Evolutionary conservation across 129 eudicot genomes (phyloP).

Genomic region (carrot (Daucus carota)): DH1_v3.0 NC_030381.2:23464001-23464500

Average conservation of each 20-base stretch:
- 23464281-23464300: constrained; percentile 9
- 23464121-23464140: constrained; percentile 47
- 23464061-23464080: constrained; percentile 10
- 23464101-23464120: constrained; percentile 27
- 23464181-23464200: constrained; percentile 15
- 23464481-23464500: background rate
- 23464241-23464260: constrained; percentile 9
- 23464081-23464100: constrained; percentile 25
- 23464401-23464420: background rate
- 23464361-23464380: background rate
- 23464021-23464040: constrained; percentile 20
- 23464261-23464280: constrained; percentile 11
- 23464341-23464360: background rate
- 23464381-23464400: background rate
- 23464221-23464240: constrained; percentile 24
- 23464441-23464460: too few species aligned
- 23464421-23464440: too few species aligned
- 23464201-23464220: constrained; percentile 22
- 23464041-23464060: constrained; percentile 21
- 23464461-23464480: too few species aligned
- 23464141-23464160: constrained; percentile 33
- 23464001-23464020: constrained; percentile 20
- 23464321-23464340: background rate
- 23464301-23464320: background rate
- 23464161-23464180: constrained; percentile 13